phyloP scores from a whole-genome alignment of 108 stramenopile species.

The Pseudonitzschia multiseries region DNA sequence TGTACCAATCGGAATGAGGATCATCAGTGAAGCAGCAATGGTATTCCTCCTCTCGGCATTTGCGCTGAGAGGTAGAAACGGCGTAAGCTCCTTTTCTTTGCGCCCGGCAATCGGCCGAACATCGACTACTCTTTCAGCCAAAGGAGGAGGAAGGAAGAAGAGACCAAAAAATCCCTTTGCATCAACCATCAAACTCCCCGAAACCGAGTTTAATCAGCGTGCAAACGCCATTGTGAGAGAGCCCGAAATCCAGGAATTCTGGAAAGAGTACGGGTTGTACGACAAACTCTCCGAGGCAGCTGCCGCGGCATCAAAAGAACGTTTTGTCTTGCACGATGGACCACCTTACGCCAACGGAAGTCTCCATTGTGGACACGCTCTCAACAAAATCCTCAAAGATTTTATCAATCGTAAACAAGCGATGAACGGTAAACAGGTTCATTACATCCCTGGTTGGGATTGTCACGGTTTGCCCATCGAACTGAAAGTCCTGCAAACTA shows the following conservation, averaged over 20 bases:
- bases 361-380: conserved; percentile 98
- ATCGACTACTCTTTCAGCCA: conserved; percentile 17
- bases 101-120: conserved; percentile 2
- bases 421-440: conserved; percentile 92
- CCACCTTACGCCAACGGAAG: conserved; percentile 99
- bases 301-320: conserved; percentile 39
- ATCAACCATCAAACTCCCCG: conserved; percentile 88
- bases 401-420: conserved; percentile 96
- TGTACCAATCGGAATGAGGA: conserved; percentile 10
- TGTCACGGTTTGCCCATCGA: conserved; percentile 99
- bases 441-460: conserved; percentile 99
- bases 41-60: conserved; percentile 25
- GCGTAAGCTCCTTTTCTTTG: conserved; percentile 13
- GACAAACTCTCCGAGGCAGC: conserved; percentile 72
- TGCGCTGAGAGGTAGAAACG: conserved; percentile 23
- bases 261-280: conserved; percentile 87
- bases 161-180: conserved; percentile 86
- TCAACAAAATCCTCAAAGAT: conserved; percentile 98
- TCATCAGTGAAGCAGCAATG: conserved; percentile 25
- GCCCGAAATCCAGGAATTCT: conserved; percentile 89
- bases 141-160: conserved; percentile 41
- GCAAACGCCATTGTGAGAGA: conserved; percentile 93
- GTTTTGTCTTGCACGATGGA: conserved; percentile 98
- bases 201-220: conserved; percentile 91
- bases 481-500: conserved; percentile 95